Evolutionary conservation across 768 basidiomycete species (phyloP).

Genomic region (Naematelia aurantialba): DNA sequence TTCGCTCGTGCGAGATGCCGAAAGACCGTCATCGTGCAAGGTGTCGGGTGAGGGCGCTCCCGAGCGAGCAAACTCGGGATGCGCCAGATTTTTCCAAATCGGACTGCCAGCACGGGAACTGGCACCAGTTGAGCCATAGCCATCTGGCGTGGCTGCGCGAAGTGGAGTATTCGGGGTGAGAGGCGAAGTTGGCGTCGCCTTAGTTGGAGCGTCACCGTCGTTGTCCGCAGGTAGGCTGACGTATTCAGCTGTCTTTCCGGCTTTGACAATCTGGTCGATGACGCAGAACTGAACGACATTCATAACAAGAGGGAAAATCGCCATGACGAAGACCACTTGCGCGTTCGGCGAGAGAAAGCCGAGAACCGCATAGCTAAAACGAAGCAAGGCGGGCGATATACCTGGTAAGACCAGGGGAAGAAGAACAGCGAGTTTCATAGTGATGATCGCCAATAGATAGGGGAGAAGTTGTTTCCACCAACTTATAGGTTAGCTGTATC

Average conservation of each 20-base stretch:
- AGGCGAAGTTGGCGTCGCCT: conserved; percentile 1
- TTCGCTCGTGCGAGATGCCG: conserved; percentile 8
- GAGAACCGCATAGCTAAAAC: conserved; percentile 79
- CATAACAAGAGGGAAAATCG: conserved; percentile 67
- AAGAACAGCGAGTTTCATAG: conserved; percentile 91
- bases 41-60: conserved; percentile 11
- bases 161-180: conserved; percentile 4
- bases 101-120: not conserved
- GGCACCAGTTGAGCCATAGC: not conserved
- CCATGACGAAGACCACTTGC: conserved; percentile 63
- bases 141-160: not conserved
- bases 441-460: conserved; percentile 72
- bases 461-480: conserved; percentile 58
- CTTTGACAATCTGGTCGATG: conserved; percentile 60
- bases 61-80: conserved; percentile 1
- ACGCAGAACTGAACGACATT: conserved; percentile 76
- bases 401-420: conserved; percentile 58
- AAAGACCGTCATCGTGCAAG: not conserved
- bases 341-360: conserved; percentile 59
- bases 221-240: not conserved
- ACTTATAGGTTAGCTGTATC: conserved; percentile 5
- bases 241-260: conserved; percentile 16
- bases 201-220: not conserved
- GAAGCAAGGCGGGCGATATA: conserved; percentile 66
- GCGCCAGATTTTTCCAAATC: not conserved